phyloP scores from a whole-genome alignment of 257 asterid species.

The Ehretia macrophylla region DNA sequence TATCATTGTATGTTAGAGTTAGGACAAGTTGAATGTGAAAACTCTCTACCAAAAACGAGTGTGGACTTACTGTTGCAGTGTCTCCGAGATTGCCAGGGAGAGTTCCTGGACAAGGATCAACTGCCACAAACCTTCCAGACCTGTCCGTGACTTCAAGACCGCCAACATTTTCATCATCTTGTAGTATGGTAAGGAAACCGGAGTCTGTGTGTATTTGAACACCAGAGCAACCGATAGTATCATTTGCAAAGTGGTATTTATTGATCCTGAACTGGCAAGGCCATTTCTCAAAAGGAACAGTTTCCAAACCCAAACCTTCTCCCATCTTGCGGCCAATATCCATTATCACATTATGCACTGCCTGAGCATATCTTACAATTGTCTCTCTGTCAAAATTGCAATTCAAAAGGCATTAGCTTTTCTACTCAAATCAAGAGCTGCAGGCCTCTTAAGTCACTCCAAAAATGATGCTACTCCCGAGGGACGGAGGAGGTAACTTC shows the following conservation, averaged over 20 bases:
- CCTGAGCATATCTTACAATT: conserved; percentile 46
- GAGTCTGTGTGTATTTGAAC: conserved; percentile 69
- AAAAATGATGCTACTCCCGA: too few relatives aligned
- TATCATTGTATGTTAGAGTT: not conserved
- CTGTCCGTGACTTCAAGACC: conserved; percentile 64
- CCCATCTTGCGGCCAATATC: conserved; percentile 35
- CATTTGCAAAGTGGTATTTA: conserved; percentile 48
- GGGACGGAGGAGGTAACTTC: too few relatives aligned
- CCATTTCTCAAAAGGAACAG: conserved; percentile 46
- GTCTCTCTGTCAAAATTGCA: conserved; percentile 30
- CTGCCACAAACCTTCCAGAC: conserved; percentile 43
- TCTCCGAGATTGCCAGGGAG: conserved; percentile 70
- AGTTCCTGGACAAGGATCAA: conserved; percentile 58
- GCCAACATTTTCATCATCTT: conserved; percentile 59
- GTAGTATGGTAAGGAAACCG: conserved; percentile 60
- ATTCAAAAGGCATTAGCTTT: not conserved
- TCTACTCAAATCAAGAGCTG: too few relatives aligned
- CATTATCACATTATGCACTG: conserved; percentile 40
- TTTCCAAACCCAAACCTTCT: conserved; percentile 40
- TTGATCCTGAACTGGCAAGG: conserved; percentile 63
- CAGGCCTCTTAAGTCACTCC: too few relatives aligned
- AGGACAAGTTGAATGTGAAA: not conserved
- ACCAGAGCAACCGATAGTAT: conserved; percentile 46
- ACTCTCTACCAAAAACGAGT: not conserved
- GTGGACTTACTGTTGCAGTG: conserved; percentile 34